These are phyloP conservation scores for Oemleria cerasiformis DNA, from an alignment of 306 rosid genomes.

Conservation along the genomic window DNA sequence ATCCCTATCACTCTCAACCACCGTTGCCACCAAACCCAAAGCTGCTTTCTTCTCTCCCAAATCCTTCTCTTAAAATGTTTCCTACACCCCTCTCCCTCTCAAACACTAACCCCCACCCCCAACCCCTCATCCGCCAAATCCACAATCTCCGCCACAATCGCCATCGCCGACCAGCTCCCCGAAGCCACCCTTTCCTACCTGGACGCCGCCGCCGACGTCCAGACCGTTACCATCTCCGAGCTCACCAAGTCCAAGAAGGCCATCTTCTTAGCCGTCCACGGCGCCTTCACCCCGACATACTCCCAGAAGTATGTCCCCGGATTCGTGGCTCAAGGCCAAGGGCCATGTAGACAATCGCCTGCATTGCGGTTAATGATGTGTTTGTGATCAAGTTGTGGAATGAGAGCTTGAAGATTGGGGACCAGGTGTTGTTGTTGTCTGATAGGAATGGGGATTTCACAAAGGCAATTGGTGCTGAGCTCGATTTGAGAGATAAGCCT, in stretches of 20 bases:
- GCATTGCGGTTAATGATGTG: slow-evolving; percentile 88
- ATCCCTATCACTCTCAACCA: no score
- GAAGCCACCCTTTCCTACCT: slow-evolving; percentile 80
- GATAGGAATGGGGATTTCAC: slow-evolving; percentile 92
- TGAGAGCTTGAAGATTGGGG: slow-evolving; percentile 59
- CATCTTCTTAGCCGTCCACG: slow-evolving; percentile 85
- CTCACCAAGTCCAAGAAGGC: slow-evolving; percentile 84
- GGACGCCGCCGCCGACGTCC: slow-evolving; percentile 62
- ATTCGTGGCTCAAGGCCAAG: slow-evolving; percentile 69
- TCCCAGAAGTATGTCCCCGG: slow-evolving; percentile 96
- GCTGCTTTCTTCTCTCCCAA: no score
- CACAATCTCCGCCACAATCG: slow-evolving; percentile 68
- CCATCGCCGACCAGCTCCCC: slow-evolving; percentile 73
- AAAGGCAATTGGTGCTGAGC: slow-evolving; percentile 68
- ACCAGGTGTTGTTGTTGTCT: slow-evolving; percentile 65
- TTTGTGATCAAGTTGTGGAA: slow-evolving; percentile 93
- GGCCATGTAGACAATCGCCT: slow-evolving; percentile 83
- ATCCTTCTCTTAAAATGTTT: no score
- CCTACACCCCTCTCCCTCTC: no score
- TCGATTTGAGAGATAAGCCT: slow-evolving; percentile 91
- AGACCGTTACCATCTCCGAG: slow-evolving; percentile 69
- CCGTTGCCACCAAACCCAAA: no score
- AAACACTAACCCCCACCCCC: slow-evolving; percentile 42
- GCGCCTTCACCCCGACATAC: slow-evolving; percentile 97
- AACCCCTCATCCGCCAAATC: slow-evolving; percentile 43